These are phyloP conservation scores for Bauhinia variegata DNA, from an alignment of 306 rosid species.

Conservation along the genomic window DNA sequence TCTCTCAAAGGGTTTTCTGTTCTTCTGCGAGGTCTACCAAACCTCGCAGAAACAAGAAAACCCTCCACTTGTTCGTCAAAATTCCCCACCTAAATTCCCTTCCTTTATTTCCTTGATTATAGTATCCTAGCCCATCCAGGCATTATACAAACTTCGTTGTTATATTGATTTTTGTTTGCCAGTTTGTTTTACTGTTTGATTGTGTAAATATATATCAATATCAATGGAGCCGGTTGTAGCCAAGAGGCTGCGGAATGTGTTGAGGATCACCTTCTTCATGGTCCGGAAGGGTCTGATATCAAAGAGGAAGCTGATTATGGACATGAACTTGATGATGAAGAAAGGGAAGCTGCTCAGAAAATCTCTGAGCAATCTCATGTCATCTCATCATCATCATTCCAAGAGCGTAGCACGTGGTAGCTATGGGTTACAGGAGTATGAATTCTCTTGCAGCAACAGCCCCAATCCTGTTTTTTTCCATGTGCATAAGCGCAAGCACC, in stretches of 20 bases:
- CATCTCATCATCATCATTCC: constrained; percentile 33
- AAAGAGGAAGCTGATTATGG: constrained; percentile 58
- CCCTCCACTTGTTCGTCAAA: constrained; percentile 8
- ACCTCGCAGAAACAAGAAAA: constrained; percentile 53
- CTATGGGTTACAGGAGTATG: constrained; percentile 49
- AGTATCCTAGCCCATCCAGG: no score
- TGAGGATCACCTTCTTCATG: constrained; percentile 56
- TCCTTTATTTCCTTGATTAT: background rate
- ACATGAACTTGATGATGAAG: constrained; percentile 59
- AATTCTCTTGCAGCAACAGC: constrained; percentile 56
- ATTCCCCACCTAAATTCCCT: background rate
- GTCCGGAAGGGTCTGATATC: constrained; percentile 55
- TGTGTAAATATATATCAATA: background rate
- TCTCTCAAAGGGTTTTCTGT: constrained; percentile 45
- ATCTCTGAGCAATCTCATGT: constrained; percentile 51
- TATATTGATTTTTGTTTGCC: background rate
- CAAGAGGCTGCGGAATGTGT: constrained; percentile 54
- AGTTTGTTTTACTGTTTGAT: background rate
- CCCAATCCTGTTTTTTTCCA: constrained; percentile 54
- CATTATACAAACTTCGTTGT: background rate
- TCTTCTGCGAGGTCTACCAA: constrained; percentile 47
- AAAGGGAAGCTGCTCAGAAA: constrained; percentile 52
- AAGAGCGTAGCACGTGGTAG: constrained; percentile 37
- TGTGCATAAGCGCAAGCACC: constrained; percentile 47
- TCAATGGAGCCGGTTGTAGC: constrained; percentile 36